Evolutionary conservation across 805 yeast species (phyloP).

Genomic region (Blastobotrys parvus): DNA sequence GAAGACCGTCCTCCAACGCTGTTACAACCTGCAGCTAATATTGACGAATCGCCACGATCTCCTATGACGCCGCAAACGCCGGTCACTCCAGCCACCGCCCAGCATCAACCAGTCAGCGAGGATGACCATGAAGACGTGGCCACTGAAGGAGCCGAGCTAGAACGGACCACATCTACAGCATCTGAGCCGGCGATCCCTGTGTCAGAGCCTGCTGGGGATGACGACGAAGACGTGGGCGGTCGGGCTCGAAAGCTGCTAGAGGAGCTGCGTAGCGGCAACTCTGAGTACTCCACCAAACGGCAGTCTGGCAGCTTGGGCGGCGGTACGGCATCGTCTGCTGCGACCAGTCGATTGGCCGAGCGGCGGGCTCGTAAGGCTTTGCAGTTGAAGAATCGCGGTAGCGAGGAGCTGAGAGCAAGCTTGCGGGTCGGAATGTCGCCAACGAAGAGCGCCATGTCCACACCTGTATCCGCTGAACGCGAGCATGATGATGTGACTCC

Average conservation of each 20-base stretch:
- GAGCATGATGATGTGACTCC: no score
- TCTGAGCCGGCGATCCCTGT: constrained; percentile 3
- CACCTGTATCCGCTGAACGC: no score
- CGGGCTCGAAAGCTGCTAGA: constrained; percentile 58
- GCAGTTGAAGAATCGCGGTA: constrained; percentile 3
- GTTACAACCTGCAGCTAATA: not conserved
- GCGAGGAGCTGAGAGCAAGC: constrained; percentile 1
- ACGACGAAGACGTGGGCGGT: constrained; percentile 39
- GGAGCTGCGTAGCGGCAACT: constrained; percentile 43
- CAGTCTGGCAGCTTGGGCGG: constrained; percentile 6
- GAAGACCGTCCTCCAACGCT: not conserved
- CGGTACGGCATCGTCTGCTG: no score
- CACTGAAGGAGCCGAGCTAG: not conserved
- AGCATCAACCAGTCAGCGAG: not conserved
- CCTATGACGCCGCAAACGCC: not conserved
- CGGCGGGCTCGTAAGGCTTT: constrained; percentile 20
- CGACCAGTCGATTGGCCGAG: constrained; percentile 16
- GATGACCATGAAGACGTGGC: not conserved
- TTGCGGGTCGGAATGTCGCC: not conserved
- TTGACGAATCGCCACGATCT: not conserved
- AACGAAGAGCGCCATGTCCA: no score
- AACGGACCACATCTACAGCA: not conserved
- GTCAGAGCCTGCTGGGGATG: constrained; percentile 16
- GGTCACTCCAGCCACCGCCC: not conserved
- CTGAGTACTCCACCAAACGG: constrained; percentile 2